Evolutionary conservation across 2,329 filamentous ascomycete species (phyloP), one percentile per base, ranked within the genome.

Genomic region (Elsinoe fawcettii): DNA sequence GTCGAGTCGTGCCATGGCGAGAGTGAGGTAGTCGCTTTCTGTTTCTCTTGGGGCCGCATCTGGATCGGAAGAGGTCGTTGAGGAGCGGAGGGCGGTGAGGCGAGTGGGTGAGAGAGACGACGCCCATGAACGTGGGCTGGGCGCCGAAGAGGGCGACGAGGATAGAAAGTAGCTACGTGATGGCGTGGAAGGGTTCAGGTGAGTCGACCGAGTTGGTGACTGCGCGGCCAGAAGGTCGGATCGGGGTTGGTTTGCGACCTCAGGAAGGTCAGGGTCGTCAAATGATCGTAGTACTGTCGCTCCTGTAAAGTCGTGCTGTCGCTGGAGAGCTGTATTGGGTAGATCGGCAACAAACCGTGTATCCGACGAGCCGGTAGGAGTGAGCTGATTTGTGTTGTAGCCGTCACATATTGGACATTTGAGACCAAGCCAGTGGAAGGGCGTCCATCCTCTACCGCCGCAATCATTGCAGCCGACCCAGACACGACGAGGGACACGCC

Each of bases 391-490:
- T 8, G 76, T 79, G 60, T 79, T 79, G 69, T 77, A 79, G 16
- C 75, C 75, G 58, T 78, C 76, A 65, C 76, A 84, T 64, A 79
- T 71, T 49, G 76, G 84, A 69, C 93, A 99, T 71, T 95, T 96
- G 46, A 96, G 77, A 0, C 93, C 93, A 3, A 97, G 77, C 90
- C 93, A 99, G 72, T 99, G 93, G 68, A 95, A 99, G 27, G 82
- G 80, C 20, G 93, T 90, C 20, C 87, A 87, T 60, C 87, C 91
- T 68, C 90, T 91, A 11, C 88, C 87, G 46, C 85, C 88, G 72
- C 93, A 99, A 73, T 99, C 93, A 69, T 99, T 97, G 72, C 93
- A 99, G 60, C 91, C 83, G 51, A 97, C 83, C 61, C 91, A 82
- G 12, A 90, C 92, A 61, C 84, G 62, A 44, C 67, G 61, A 22